Conservation (phyloP, 2,329 filamentous ascomycete genomes). For the Lojkania enalia region DNA sequence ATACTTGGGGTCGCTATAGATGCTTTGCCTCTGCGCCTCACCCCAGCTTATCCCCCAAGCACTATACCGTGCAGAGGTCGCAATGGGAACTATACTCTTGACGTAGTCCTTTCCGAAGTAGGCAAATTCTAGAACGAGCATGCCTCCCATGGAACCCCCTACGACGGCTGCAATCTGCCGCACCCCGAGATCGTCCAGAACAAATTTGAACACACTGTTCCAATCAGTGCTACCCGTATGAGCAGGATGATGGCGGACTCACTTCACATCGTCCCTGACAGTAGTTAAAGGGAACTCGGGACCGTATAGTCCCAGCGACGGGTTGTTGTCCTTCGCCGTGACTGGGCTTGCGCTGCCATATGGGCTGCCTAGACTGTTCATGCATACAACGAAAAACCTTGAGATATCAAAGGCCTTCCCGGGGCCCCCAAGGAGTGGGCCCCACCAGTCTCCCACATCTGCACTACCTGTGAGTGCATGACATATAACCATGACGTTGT, state of each 20-base stretch:
- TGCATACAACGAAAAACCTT: constrained; percentile 82
- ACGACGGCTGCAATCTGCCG: constrained; percentile 77
- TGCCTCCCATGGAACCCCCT: constrained; percentile 84
- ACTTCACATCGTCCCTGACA: constrained; percentile 94
- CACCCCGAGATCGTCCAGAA: constrained; percentile 80
- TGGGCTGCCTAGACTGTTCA: constrained; percentile 83
- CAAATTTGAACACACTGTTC: constrained; percentile 71
- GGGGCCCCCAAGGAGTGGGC: constrained; percentile 75
- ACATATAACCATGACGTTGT: constrained; percentile 72
- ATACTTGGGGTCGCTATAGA: constrained; percentile 98
- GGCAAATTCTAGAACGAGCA: constrained; percentile 89
- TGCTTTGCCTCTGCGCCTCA: constrained; percentile 85
- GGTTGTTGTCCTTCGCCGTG: constrained; percentile 82
- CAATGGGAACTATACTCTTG: constrained; percentile 77
- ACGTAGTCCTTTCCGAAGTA: constrained; percentile 90
- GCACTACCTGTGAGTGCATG: constrained; percentile 85
- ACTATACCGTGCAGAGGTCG: constrained; percentile 81
- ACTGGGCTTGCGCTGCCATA: constrained; percentile 88
- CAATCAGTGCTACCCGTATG: constrained; percentile 14
- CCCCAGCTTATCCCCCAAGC: constrained; percentile 93
- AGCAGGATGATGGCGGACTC: constrained; percentile 41
- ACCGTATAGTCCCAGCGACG: constrained; percentile 76
- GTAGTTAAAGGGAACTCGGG: constrained; percentile 97
- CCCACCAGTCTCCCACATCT: constrained; percentile 88
- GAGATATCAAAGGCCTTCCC: constrained; percentile 80